These are phyloP conservation scores for Candida railenensis DNA, from an alignment of 805 yeast species.

Conservation along the genomic window DNA sequence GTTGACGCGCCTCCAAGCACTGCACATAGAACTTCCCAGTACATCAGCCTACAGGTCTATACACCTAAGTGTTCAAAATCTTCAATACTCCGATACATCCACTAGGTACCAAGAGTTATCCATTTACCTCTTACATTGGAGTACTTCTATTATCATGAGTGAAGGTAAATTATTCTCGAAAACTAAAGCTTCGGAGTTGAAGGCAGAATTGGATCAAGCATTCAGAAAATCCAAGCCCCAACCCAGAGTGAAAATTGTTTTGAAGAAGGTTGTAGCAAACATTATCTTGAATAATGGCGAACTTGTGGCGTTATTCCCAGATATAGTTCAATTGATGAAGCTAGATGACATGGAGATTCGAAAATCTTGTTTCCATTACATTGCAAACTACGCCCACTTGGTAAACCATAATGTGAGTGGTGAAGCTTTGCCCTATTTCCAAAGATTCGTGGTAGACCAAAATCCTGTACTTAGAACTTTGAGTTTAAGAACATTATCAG, in stretches of 20 bases:
- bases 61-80: too few relatives aligned
- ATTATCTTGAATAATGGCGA: conserved; percentile 81
- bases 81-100: too few relatives aligned
- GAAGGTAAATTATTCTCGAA: conserved; percentile 40
- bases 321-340: conserved; percentile 53
- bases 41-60: too few relatives aligned
- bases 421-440: conserved; percentile 55
- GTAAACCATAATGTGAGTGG: conserved; percentile 47
- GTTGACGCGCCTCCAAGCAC: too few relatives aligned
- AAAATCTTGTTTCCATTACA: conserved; percentile 66
- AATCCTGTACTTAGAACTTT: conserved; percentile 54
- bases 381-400: conserved; percentile 58
- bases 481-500: conserved; percentile 62
- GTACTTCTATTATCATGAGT: too few relatives aligned
- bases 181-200: conserved; percentile 37
- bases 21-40: background rate
- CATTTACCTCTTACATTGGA: too few relatives aligned
- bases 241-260: conserved; percentile 30
- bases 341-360: conserved; percentile 65
- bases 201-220: conserved; percentile 44
- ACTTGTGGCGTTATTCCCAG: conserved; percentile 64
- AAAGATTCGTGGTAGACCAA: conserved; percentile 46
- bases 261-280: conserved; percentile 79
- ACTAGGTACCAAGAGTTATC: too few relatives aligned
- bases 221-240: conserved; percentile 41